Conservation (phyloP, 768 basidiomycete genomes). For the Inosperma sp. region DNA sequence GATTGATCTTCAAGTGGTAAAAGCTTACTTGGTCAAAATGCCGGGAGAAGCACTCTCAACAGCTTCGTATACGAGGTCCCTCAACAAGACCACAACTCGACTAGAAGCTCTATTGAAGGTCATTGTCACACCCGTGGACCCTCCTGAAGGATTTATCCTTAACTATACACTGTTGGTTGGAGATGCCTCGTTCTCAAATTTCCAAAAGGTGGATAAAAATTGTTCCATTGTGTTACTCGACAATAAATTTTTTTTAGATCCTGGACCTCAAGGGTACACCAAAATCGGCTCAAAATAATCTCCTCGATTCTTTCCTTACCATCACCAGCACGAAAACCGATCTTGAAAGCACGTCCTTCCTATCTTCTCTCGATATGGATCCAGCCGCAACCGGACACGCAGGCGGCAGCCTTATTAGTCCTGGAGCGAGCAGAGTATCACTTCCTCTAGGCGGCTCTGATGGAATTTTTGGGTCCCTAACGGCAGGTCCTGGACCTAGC, state of each 20-base stretch:
- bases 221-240: background rate
- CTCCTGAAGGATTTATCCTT: conserved; percentile 88
- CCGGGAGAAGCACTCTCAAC: conserved; percentile 67
- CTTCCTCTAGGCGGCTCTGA: conserved; percentile 49
- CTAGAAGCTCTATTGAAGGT: conserved; percentile 94
- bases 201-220: conserved; percentile 78
- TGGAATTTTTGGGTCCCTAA: conserved; percentile 52
- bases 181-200: conserved; percentile 93
- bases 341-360: conserved; percentile 85
- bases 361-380: conserved; percentile 95
- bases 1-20: conserved; percentile 86
- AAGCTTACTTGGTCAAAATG: conserved; percentile 75
- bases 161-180: conserved; percentile 95
- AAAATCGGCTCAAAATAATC: conserved; percentile 77
- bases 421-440: conserved; percentile 57
- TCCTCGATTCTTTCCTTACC: conserved; percentile 88
- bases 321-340: conserved; percentile 91
- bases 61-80: conserved; percentile 71
- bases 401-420: conserved; percentile 56
- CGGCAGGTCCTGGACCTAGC: conserved; percentile 51
- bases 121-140: conserved; percentile 89
- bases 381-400: conserved; percentile 50
- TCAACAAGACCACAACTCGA: conserved; percentile 75
- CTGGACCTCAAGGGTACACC: conserved; percentile 93
- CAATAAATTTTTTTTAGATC: conserved; percentile 47